phyloP scores from a whole-genome alignment of 2,329 filamentous ascomycete genomes.

The Phialemoniopsis sp. region DNA sequence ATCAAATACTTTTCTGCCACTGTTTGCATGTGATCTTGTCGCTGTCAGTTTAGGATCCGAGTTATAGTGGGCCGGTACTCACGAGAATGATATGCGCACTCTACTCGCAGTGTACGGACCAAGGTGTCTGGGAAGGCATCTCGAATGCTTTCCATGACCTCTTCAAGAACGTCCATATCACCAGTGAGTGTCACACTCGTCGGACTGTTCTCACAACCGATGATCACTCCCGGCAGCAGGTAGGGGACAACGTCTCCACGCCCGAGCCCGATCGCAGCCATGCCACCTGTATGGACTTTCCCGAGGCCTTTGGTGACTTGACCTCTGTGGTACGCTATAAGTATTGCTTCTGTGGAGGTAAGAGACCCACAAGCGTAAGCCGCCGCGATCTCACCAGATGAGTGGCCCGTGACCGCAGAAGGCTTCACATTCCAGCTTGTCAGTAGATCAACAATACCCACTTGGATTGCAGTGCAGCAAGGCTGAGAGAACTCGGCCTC shows the following conservation, averaged over 20 bases:
- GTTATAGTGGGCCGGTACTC: constrained; percentile 7
- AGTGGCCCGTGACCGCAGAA: constrained; percentile 11
- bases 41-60: constrained; percentile 2
- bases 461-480: constrained; percentile 13
- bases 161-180: constrained; percentile 1
- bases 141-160: constrained; percentile 4
- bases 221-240: background rate
- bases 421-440: constrained; percentile 6
- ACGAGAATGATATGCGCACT: constrained; percentile 6
- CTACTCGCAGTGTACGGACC: constrained; percentile 6
- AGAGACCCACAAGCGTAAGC: constrained; percentile 11
- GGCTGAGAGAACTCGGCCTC: constrained; percentile 6
- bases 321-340: constrained; percentile 12
- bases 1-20: background rate
- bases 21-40: constrained; percentile 1
- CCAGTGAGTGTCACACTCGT: constrained; percentile 4
- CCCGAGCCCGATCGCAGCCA: constrained; percentile 5
- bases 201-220: constrained; percentile 9
- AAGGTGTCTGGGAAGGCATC: background rate
- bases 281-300: constrained; percentile 2
- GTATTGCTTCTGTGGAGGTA: constrained; percentile 7
- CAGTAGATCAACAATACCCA: constrained; percentile 24
- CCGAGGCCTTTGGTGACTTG: constrained; percentile 1
- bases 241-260: background rate
- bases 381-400: constrained; percentile 12